Percentiles rank a stretch among this genome's conserved stretches.
These are phyloP conservation scores for Rhodomyrtus tomentosa DNA, from an alignment of 345 rosid genomes.

Conservation along the genomic window DNA sequence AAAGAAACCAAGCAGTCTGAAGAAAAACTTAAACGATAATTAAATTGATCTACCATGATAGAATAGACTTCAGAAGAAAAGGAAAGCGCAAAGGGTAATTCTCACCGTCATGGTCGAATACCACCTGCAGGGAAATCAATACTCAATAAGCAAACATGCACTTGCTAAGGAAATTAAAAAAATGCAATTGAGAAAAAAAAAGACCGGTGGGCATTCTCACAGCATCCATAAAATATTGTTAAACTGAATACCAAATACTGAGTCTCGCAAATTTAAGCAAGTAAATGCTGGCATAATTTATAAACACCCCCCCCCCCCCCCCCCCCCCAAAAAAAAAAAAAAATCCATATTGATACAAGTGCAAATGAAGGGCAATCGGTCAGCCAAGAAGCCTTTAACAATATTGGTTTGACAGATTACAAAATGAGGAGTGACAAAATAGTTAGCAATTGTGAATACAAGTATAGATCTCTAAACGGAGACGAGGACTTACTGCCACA, in stretches of 20 bases:
- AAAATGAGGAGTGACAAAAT: not conserved
- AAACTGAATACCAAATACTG: not conserved
- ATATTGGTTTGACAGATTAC: not conserved
- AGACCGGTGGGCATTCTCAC: not conserved
- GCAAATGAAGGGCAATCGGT: not conserved
- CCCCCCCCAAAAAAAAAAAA: not conserved
- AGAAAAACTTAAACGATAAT: not conserved
- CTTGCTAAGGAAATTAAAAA: not conserved
- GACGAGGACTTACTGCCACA: conserved; percentile 53
- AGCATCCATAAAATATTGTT: not conserved
- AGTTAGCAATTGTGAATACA: not conserved
- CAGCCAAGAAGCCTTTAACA: not conserved
- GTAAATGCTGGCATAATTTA: not conserved
- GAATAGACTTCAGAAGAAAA: not conserved
- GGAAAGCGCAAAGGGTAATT: not conserved
- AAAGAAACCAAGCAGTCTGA: not conserved
- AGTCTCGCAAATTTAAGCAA: not conserved
- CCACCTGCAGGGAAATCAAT: conserved; percentile 55
- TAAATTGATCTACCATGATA: not conserved
- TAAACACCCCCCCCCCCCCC: too few species aligned
- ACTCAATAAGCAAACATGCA: conserved; percentile 10
- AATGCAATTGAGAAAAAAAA: not conserved
- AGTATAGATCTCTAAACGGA: not conserved
- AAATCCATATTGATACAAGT: not conserved
- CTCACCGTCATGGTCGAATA: conserved; percentile 98